Evolutionary conservation across 2,329 filamentous ascomycete species (phyloP).

Genomic region (Neofusicoccum parvum): DNA sequence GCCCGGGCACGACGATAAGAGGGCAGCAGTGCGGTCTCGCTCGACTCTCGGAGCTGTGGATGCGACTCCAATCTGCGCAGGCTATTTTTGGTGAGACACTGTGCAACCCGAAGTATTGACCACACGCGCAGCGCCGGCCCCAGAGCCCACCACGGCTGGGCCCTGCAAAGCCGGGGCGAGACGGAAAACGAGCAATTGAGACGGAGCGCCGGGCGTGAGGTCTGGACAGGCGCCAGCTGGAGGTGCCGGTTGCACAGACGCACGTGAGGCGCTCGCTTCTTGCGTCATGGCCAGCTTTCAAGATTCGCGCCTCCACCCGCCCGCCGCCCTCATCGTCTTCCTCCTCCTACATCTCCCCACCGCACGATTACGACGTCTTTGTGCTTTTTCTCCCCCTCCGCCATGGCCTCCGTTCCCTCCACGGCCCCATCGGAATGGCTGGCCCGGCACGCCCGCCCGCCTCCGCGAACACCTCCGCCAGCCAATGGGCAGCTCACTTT

Average conservation of each 20-base stretch:
- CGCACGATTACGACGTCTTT: not conserved
- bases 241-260: not conserved
- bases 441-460: not conserved
- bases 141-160: no score
- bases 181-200: not conserved
- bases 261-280: not conserved
- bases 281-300: constrained; percentile 15
- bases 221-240: no score
- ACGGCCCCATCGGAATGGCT: not conserved
- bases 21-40: no score
- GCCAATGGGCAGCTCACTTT: not conserved
- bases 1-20: no score
- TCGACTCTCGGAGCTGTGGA: not conserved
- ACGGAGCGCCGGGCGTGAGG: not conserved
- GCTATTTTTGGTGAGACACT: not conserved
- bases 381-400: constrained; percentile 6
- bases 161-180: not conserved
- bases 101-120: not conserved
- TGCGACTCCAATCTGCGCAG: not conserved
- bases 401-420: not conserved
- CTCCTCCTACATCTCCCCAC: not conserved
- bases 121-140: not conserved
- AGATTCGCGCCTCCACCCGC: constrained; percentile 10
- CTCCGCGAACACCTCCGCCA: not conserved
- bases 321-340: constrained; percentile 4